phyloP scores from a whole-genome alignment of 1,284 basidiomycete genomes.

The Hortiboletus rubellus region DNA sequence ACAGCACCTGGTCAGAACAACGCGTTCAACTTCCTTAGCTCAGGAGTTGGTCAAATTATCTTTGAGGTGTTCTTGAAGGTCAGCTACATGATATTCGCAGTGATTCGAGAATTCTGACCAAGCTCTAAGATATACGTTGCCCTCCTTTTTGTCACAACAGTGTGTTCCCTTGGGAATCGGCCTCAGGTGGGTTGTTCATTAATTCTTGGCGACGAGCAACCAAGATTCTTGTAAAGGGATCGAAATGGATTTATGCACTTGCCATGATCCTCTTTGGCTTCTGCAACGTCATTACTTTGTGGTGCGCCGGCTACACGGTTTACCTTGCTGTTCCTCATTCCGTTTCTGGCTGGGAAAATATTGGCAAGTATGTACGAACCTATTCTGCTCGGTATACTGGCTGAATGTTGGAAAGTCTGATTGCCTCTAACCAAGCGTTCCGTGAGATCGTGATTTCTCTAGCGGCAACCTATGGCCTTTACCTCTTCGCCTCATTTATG shows the following conservation, averaged over 20 bases:
- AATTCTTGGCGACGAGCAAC: background rate
- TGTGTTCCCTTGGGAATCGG: slow-evolving; percentile 85
- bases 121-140: slow-evolving; percentile 63
- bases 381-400: background rate
- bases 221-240: slow-evolving; percentile 49
- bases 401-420: slow-evolving; percentile 43
- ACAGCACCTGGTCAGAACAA: slow-evolving; percentile 55
- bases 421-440: slow-evolving; percentile 68
- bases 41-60: slow-evolving; percentile 71
- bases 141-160: slow-evolving; percentile 70
- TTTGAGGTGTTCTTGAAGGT: slow-evolving; percentile 84
- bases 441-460: slow-evolving; percentile 80
- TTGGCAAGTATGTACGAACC: slow-evolving; percentile 53
- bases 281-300: slow-evolving; percentile 77
- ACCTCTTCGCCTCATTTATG: slow-evolving; percentile 83
- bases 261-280: slow-evolving; percentile 75
- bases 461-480: slow-evolving; percentile 86
- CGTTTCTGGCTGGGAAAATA: slow-evolving; percentile 68
- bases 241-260: slow-evolving; percentile 79
- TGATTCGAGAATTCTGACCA: slow-evolving; percentile 10
- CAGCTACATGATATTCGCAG: background rate
- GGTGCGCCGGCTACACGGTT: slow-evolving; percentile 87
- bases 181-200: slow-evolving; percentile 54
- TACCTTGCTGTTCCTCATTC: slow-evolving; percentile 82
- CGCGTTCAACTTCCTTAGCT: slow-evolving; percentile 77